Evolutionary conservation across 805 yeast species (phyloP), one percentile per base, ranked within the genome.

Genomic region (Kazachstania africana): DNA sequence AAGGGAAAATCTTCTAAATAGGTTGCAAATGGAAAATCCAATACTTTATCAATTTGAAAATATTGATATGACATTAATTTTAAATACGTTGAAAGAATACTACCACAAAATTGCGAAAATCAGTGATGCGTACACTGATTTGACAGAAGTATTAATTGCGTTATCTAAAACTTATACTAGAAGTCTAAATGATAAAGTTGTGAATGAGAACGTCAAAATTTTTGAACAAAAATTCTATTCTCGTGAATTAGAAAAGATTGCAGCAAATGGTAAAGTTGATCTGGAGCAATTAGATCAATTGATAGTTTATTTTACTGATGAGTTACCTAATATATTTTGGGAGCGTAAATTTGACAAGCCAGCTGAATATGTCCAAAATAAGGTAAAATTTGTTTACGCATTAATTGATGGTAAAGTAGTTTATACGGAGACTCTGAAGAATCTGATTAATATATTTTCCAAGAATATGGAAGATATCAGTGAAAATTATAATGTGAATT

Each of bases 141-240:
- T 60, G 26, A 24, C 36, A 4, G 15, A 38, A 3, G 63, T 79
- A 12, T 48, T 83, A 30, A 52, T 55, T 2, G 55, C 56, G 4
- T 60, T 87, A 56, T 52, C 63, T 6, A 47, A 61, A 3, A 68
- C 69, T n/a, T 85, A 80, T 55, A 82, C 84, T 44, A 82, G 80
- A 29, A 79, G 84, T 45, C 72, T 84, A 58, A 84, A 87, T 49
- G 95, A 87, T 55, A 72, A 74, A 6, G 93, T 87, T 0, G 95
- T 87, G 13, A 83, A 83, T 51, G 68, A 63, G 14, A 75, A 87
- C 1, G 75, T 84, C 12, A 60, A 68, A 13, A 59, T 60, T 9
- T 78, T 50, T 47, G 64, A 64, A 21, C 66, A 70, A 28, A 64
- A 39, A 16, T 33, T 55, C 26, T 50, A 50, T 19, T 35, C 42